A percentile compares a stretch with the other conserved stretches of the same genome.
These are phyloP conservation scores for Alternaria triticina DNA, from an alignment of 2,329 filamentous ascomycete species.

Conservation along the genomic window DNA sequence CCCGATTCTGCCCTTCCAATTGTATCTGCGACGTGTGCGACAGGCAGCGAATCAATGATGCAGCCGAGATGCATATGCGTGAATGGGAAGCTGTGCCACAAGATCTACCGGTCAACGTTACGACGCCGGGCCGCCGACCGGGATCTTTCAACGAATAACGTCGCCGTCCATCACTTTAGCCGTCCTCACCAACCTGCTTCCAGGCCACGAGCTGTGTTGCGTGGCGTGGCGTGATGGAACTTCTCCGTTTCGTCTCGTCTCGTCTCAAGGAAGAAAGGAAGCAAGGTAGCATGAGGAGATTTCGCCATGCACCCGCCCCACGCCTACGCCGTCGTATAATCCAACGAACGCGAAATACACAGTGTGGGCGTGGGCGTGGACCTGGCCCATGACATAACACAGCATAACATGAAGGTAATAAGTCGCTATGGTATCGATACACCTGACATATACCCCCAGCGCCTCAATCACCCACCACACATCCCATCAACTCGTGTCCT, in stretches of 20 bases:
- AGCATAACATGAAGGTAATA: neutral
- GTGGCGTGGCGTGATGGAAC: neutral
- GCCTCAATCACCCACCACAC: neutral
- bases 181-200: neutral
- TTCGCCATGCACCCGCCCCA: neutral
- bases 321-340: neutral
- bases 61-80: neutral
- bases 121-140: slow-evolving; percentile 8
- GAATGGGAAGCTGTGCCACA: slow-evolving; percentile 4
- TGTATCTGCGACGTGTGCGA: neutral
- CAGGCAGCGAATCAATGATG: neutral
- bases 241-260: neutral
- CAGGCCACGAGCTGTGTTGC: neutral
- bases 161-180: slow-evolving; percentile 6
- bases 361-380: neutral
- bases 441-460: neutral
- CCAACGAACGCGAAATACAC: neutral
- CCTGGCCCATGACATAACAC: neutral
- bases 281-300: neutral
- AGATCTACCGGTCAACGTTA: slow-evolving; percentile 15
- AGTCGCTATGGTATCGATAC: neutral
- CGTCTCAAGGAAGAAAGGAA: neutral
- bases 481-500: neutral
- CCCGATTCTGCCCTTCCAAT: slow-evolving; percentile 9
- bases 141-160: slow-evolving; percentile 9